Percentiles rank a stretch among this genome's conserved stretches.
Conservation (phyloP, 768 basidiomycete species). For the Amanita muscaria region DNA sequence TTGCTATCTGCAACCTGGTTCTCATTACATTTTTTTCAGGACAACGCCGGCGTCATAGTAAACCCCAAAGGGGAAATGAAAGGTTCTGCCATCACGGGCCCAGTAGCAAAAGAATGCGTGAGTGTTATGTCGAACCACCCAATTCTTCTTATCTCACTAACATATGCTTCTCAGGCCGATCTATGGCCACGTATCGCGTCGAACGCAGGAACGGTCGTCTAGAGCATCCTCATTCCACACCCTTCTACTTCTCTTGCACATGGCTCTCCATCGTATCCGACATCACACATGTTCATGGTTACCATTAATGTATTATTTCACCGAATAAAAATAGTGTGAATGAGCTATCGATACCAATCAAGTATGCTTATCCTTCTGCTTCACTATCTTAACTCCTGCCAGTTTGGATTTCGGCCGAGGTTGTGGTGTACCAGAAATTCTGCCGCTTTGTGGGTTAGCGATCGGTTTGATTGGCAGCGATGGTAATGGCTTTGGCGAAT, state of each 20-base stretch:
- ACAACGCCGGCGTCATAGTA: conserved; percentile 95
- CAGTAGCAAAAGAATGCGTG: conserved; percentile 99
- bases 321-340: too few species aligned
- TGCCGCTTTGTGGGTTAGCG: neutral
- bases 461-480: conserved; percentile 16
- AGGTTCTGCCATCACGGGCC: conserved; percentile 93
- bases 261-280: neutral
- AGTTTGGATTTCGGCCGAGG: conserved; percentile 11
- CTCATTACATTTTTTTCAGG: conserved; percentile 30
- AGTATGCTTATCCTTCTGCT: conserved; percentile 12
- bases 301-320: neutral
- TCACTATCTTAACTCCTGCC: conserved; percentile 11
- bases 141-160: too few species aligned
- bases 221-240: too few species aligned
- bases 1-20: neutral
- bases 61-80: conserved; percentile 99
- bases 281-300: neutral
- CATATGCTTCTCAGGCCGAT: conserved; percentile 91
- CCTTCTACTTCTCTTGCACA: neutral
- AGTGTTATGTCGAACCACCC: too few species aligned
- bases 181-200: conserved; percentile 99
- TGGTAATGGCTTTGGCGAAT: conserved; percentile 15
- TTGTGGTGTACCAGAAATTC: conserved; percentile 5
- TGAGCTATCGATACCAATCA: too few species aligned
- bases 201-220: conserved; percentile 97